These are phyloP conservation scores for Chamaenerion angustifolium DNA, from an alignment of 345 rosid species.

Conservation along the genomic window DNA sequence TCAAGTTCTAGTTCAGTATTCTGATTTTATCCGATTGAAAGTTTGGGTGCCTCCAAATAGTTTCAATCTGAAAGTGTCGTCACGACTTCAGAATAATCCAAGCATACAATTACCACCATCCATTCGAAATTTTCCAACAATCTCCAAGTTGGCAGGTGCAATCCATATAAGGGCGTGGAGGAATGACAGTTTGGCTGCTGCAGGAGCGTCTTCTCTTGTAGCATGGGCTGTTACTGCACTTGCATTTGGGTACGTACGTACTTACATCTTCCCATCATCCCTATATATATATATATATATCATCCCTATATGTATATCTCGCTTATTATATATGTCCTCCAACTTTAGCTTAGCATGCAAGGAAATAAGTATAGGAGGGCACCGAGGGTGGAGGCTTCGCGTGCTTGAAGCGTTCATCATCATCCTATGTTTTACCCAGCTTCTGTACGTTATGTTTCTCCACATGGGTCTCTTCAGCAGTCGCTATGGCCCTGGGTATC, in stretches of 20 bases:
- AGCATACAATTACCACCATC: too few relatives aligned
- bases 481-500: conserved; percentile 69
- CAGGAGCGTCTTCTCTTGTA: conserved; percentile 47
- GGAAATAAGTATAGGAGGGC: conserved; percentile 67
- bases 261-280: too few relatives aligned
- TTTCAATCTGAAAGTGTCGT: too few relatives aligned
- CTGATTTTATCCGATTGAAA: too few relatives aligned
- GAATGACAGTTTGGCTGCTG: conserved; percentile 68
- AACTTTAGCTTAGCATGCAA: conserved; percentile 66
- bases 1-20: too few relatives aligned
- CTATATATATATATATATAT: too few relatives aligned
- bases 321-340: too few relatives aligned
- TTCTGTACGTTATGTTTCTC: conserved; percentile 44
- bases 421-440: conserved; percentile 53
- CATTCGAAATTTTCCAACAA: too few relatives aligned
- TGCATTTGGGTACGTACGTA: conserved; percentile 49
- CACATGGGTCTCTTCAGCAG: conserved; percentile 70
- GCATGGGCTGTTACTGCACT: conserved; percentile 83
- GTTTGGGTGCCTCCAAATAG: too few relatives aligned
- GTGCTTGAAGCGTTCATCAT: conserved; percentile 64
- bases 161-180: conserved; percentile 73
- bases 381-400: conserved; percentile 75
- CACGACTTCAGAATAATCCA: too few relatives aligned
- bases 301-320: too few relatives aligned
- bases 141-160: conserved; percentile 46